Evolutionary conservation across 2,329 filamentous ascomycete genomes (phyloP).

Genomic region (Chalaropsis ovoidea): DNA sequence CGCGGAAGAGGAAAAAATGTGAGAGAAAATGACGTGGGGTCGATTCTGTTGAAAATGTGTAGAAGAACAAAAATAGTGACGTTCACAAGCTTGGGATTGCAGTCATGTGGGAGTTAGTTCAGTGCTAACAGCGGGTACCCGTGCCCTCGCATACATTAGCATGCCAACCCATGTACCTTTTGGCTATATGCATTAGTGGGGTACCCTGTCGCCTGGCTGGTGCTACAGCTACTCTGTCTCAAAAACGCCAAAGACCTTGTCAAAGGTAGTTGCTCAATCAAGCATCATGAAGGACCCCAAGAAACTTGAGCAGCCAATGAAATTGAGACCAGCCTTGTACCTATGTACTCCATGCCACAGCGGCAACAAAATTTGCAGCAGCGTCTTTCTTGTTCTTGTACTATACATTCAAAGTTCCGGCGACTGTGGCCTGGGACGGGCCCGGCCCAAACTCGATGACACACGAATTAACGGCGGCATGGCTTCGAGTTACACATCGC

Average conservation of each 20-base stretch:
- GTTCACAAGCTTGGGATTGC: background rate
- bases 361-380: background rate
- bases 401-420: too few species aligned
- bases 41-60: conserved; percentile 8
- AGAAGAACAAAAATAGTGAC: conserved; percentile 3
- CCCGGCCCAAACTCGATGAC: too few species aligned
- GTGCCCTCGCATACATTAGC: background rate
- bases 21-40: conserved; percentile 14
- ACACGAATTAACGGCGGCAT: too few species aligned
- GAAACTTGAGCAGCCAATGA: background rate
- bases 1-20: background rate
- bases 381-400: background rate
- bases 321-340: conserved; percentile 8
- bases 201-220: background rate
- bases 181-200: background rate
- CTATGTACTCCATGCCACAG: background rate
- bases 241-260: background rate
- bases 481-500: too few species aligned
- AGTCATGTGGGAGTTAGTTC: background rate
- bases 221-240: background rate
- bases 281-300: conserved; percentile 1
- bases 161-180: background rate
- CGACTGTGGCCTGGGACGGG: too few species aligned
- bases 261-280: background rate
- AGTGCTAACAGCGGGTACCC: conserved; percentile 26